Evolutionary conservation across 2,329 filamentous ascomycete species (phyloP).

Genomic region (Lachnellula cervina): DNA sequence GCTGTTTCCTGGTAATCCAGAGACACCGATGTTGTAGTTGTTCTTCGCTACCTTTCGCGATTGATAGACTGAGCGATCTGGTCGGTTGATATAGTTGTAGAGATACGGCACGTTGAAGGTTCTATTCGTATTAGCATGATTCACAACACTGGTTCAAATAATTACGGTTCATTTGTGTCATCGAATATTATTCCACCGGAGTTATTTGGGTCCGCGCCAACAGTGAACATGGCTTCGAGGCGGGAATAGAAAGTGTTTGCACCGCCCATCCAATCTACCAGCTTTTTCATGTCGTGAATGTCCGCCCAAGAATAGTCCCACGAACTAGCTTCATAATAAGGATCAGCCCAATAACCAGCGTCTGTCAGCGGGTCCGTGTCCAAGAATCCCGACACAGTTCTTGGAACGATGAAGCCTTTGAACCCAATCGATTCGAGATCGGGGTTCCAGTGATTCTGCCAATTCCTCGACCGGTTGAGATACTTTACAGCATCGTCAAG

Average conservation of each 20-base stretch:
- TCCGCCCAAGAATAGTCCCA: conserved; percentile 51
- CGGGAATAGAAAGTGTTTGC: conserved; percentile 42
- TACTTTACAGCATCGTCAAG: conserved; percentile 51
- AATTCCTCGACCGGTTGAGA: conserved; percentile 58
- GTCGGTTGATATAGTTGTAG: conserved; percentile 61
- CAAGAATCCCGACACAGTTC: conserved; percentile 43
- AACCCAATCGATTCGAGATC: conserved; percentile 53
- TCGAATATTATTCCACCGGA: conserved; percentile 57
- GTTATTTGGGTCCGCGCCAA: conserved; percentile 39
- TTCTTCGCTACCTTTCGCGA: conserved; percentile 54
- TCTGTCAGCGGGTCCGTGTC: conserved; percentile 41
- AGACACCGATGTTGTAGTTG: conserved; percentile 51
- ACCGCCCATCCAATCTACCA: conserved; percentile 46
- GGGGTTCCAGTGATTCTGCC: conserved; percentile 68
- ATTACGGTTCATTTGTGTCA: conserved; percentile 33
- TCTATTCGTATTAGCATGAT: conserved; percentile 5
- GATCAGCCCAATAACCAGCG: conserved; percentile 49
- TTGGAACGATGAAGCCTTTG: conserved; percentile 62
- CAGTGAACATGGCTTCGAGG: conserved; percentile 46
- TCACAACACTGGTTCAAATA: background rate
- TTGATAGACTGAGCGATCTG: conserved; percentile 55
- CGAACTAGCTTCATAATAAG: conserved; percentile 46
- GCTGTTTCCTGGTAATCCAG: conserved; percentile 63
- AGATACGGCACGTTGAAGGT: conserved; percentile 61
- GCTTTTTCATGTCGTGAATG: conserved; percentile 47